Base-by-base conservation (phyloP, 305 asterid species). In the Solanum hybrid region DNA sequence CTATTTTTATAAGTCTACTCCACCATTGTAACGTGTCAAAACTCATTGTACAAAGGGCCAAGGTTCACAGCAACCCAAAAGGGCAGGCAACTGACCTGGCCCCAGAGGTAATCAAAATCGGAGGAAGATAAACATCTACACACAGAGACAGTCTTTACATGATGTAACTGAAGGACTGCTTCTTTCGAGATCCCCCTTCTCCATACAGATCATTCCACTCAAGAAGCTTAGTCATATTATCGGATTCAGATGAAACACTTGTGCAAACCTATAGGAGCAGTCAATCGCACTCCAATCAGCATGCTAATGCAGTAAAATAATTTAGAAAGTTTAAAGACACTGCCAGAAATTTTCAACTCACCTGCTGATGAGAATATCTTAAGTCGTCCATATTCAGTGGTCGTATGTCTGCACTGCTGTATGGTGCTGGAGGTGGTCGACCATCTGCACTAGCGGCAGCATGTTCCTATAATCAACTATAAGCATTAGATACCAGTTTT, bases 301-400 rank as follows among this genome's bases (percentile, higher is more conserved):
- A 56, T 56, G 24, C 69, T 56, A 56, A 56, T 56, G 71, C 71
- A 60, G 71, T 60, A 2, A 1, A 60, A 17, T 60, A 60, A 19
- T 60, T 60, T 31, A 87, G 29, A 77, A 34, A 27, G 26, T 24
- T 66, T 45, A 36, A 31, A 38, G 29, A 71, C 12, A 87, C 10
- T 3, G 51, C 38, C 81, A 82, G 11, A 12, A 24, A 24, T 14
- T 36, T 40, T 84, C 66, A 87, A 40, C 77, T 77, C 73, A 96
- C 99, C 96, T 92, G 97, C 69, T 95, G 97, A 31, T 94, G 97
- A 88, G 98, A 98, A 85, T 89, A 88, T 91, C 69, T 96, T 78
- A 96, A 96, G 94, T 96, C 98, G 45, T 95, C 96, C 97, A 93
- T 90, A 88, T 82, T 93, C 89, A 96, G 88, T 29, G 97, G 91